Evolutionary conservation across 2,329 filamentous ascomycete genomes (phyloP).

Genomic region (Botrytis fragariae): DNA sequence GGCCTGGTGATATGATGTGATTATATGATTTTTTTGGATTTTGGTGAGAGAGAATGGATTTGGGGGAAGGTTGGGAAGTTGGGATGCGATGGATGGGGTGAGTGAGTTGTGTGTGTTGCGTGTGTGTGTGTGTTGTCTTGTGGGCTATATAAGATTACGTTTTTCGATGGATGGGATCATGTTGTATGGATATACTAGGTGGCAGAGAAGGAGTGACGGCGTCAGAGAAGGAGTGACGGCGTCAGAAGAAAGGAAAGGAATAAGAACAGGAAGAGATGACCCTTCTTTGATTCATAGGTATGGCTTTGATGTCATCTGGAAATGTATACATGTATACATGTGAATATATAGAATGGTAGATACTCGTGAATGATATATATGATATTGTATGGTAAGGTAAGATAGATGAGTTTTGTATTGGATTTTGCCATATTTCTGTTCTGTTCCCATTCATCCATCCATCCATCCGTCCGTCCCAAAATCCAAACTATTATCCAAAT

Average conservation of each 20-base stretch:
- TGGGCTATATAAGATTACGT: neutral
- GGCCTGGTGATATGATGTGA: neutral
- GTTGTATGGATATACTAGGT: neutral
- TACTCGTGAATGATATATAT: neutral
- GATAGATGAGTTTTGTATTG: neutral
- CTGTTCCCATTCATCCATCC: neutral
- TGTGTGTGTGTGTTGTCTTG: neutral
- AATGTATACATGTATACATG: neutral
- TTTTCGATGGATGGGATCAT: neutral
- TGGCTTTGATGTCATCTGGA: no score
- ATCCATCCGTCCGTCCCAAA: neutral
- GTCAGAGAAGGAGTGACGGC: neutral
- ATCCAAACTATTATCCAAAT: neutral
- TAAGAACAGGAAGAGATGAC: neutral
- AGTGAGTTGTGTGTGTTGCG: neutral
- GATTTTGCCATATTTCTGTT: neutral
- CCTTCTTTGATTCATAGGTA: neutral
- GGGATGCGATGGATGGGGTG: neutral
- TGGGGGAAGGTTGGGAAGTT: neutral
- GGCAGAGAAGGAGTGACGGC: neutral
- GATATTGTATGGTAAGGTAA: neutral
- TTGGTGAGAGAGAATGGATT: no score
- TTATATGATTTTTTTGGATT: no score
- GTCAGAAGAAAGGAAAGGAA: neutral
- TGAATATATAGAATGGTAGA: neutral